Percentiles rank a stretch among this genome's conserved stretches.
phyloP scores from a whole-genome alignment of 768 basidiomycete genomes.

The Lanmaoa rubissima region DNA sequence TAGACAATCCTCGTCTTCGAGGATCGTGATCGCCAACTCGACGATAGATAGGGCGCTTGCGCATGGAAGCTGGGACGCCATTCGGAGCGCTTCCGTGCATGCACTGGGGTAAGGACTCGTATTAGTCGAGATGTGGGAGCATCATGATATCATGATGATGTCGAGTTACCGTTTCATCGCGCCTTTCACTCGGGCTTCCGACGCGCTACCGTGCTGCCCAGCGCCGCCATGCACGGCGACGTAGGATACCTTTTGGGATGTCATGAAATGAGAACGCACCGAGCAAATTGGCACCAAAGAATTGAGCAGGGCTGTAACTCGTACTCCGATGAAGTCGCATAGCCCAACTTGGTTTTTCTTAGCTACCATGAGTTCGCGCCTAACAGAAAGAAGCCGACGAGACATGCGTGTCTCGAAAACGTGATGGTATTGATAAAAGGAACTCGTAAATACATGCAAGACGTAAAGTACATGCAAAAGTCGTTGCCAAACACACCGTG shows the following conservation, averaged over 20 bases:
- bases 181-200: conserved; percentile 53
- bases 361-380: not conserved
- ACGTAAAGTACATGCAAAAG: conserved; percentile 17
- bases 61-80: conserved; percentile 8
- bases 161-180: conserved; percentile 54
- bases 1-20: conserved; percentile 66
- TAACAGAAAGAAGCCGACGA: not conserved
- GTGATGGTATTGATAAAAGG: conserved; percentile 18
- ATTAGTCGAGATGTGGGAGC: conserved; percentile 2
- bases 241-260: conserved; percentile 30
- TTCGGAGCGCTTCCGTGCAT: conserved; percentile 43
- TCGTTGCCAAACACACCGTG: not conserved
- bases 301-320: too few species aligned
- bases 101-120: conserved; percentile 39
- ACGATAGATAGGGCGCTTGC: conserved; percentile 45
- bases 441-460: conserved; percentile 24
- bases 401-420: conserved; percentile 7
- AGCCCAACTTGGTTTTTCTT: not conserved
- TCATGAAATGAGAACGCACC: conserved; percentile 3
- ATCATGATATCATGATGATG: not conserved
- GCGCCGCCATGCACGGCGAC: conserved; percentile 80
- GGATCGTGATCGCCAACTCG: conserved; percentile 48
- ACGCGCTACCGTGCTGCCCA: conserved; percentile 51
- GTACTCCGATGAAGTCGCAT: not conserved
- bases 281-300: not conserved